phyloP scores from a whole-genome alignment of 139 green algal species.

The Zygnema cylindricum region DNA sequence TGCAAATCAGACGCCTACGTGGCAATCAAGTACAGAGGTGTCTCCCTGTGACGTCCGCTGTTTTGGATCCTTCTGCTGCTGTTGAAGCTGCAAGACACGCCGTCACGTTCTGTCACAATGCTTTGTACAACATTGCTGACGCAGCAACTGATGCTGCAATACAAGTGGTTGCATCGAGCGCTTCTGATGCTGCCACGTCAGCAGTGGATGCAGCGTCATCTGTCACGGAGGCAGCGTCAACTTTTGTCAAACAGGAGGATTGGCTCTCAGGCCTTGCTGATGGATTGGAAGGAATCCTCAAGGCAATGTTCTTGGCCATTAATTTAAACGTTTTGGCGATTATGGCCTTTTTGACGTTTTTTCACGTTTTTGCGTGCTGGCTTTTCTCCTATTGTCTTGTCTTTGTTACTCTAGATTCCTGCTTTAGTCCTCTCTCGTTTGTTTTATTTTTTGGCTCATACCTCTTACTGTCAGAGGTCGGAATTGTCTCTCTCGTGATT shows the following conservation, averaged over 20 bases:
- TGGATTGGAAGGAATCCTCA: slow-evolving; percentile 23
- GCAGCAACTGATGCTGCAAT: background rate
- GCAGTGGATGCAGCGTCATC: slow-evolving; percentile 22
- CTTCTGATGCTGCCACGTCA: slow-evolving; percentile 31
- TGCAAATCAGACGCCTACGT: background rate
- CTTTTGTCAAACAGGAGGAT: slow-evolving; percentile 36
- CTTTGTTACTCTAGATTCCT: background rate
- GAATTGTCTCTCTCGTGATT: no score
- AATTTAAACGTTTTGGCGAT: slow-evolving; percentile 13
- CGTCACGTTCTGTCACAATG: slow-evolving; percentile 5
- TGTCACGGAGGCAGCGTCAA: slow-evolving; percentile 10
- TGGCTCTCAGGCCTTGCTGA: slow-evolving; percentile 42
- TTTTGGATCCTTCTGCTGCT: slow-evolving; percentile 6
- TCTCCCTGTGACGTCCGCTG: background rate
- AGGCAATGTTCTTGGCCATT: background rate
- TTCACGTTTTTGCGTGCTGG: background rate
- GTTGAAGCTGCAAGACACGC: slow-evolving; percentile 11
- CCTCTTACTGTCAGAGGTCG: no score
- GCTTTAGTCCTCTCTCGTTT: background rate
- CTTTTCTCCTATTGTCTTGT: background rate
- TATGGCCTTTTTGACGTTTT: no score
- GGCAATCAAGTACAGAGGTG: slow-evolving; percentile 2
- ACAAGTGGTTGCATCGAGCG: slow-evolving; percentile 5
- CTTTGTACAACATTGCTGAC: slow-evolving; percentile 23
- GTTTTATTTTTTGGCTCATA: background rate